A percentile compares a stretch with the other conserved stretches of the same genome.
Conservation (phyloP, 805 yeast species). For the Brettanomyces bruxellensis region DNA sequence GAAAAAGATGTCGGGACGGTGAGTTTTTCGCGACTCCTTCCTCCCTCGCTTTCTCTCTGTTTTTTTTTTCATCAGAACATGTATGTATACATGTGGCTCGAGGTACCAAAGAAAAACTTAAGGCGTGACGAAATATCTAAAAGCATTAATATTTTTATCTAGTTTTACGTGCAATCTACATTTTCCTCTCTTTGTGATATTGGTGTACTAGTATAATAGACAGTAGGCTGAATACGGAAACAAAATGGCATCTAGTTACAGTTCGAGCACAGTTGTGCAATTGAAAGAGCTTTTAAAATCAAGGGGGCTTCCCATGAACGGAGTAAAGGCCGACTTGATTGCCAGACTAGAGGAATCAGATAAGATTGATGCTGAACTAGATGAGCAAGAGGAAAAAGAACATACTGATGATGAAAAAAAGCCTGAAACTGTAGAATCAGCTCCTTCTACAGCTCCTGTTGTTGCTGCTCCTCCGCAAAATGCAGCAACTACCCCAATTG, state of each 20-base stretch:
- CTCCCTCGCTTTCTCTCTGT: too few relatives aligned
- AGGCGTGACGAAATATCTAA: too few relatives aligned
- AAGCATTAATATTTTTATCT: too few relatives aligned
- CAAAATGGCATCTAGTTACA: slow-evolving; percentile 36
- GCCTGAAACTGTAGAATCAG: slow-evolving; percentile 9
- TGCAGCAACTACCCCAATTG: neutral
- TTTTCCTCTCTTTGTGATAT: too few relatives aligned
- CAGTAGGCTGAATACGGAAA: too few relatives aligned
- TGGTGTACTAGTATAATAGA: too few relatives aligned
- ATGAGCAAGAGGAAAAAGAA: slow-evolving; percentile 14
- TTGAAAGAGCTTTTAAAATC: slow-evolving; percentile 67
- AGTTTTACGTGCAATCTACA: too few relatives aligned
- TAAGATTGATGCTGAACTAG: slow-evolving; percentile 23
- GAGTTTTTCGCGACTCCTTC: too few relatives aligned
- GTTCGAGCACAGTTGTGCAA: slow-evolving; percentile 73
- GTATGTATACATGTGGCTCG: too few relatives aligned
- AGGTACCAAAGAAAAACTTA: too few relatives aligned
- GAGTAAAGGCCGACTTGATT: slow-evolving; percentile 74
- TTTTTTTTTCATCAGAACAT: too few relatives aligned
- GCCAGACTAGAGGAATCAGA: slow-evolving; percentile 57
- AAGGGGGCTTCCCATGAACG: slow-evolving; percentile 59
- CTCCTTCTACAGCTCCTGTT: slow-evolving; percentile 10
- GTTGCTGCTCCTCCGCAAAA: slow-evolving; percentile 2
- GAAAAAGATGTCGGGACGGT: too few relatives aligned
- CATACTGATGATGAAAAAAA: slow-evolving; percentile 5